Percentiles rank a stretch among this genome's conserved stretches.
Conservation (phyloP, 768 basidiomycete species). For the Mycena leptocephala region DNA sequence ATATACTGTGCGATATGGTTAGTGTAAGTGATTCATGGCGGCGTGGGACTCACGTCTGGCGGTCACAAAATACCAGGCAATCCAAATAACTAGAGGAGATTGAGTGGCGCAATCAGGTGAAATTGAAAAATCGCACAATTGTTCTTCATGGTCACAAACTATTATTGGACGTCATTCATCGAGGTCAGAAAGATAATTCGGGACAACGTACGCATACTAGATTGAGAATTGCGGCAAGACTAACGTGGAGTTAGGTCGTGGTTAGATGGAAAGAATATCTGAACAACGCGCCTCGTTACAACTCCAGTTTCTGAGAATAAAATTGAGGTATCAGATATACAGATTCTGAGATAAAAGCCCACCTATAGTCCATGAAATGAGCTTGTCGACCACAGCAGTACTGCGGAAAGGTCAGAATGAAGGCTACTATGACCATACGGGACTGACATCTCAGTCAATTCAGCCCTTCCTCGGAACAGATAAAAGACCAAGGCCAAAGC, state of each 20-base stretch:
- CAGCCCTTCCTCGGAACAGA: neutral
- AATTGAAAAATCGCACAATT: neutral
- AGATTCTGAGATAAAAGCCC: neutral
- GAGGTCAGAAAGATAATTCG: neutral
- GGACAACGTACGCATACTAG: constrained; percentile 21
- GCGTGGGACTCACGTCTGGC: constrained; percentile 18
- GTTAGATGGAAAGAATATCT: neutral
- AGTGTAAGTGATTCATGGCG: neutral
- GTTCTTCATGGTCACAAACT: constrained; percentile 32
- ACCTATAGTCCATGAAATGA: constrained; percentile 3
- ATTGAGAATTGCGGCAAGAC: constrained; percentile 29
- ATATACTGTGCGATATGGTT: constrained; percentile 4
- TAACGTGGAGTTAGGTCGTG: neutral
- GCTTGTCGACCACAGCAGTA: constrained; percentile 2
- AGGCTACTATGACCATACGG: too few species aligned
- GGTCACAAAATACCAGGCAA: constrained; percentile 31
- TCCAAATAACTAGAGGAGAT: constrained; percentile 19
- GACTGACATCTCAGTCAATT: neutral
- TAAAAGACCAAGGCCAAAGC: neutral
- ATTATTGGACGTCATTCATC: neutral
- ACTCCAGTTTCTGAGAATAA: neutral
- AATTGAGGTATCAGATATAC: neutral
- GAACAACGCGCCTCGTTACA: neutral
- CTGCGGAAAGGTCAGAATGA: neutral
- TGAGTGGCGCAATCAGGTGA: neutral